Evolutionary conservation across 495 filamentous ascomycete genomes (phyloP).

Genomic region (Elaphomyces granulatus): DNA sequence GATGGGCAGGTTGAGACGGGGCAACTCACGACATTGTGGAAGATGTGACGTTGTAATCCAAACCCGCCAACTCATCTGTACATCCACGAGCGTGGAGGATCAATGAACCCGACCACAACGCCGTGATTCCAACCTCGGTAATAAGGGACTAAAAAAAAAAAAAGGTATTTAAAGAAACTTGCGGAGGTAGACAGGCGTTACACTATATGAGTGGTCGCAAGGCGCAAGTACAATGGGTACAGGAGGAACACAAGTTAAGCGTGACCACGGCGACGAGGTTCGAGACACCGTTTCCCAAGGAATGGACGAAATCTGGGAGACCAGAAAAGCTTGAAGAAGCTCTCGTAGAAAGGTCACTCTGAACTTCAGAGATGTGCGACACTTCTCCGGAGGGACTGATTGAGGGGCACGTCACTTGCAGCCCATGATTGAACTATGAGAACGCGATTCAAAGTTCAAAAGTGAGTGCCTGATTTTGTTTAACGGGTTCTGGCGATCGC

Average conservation of each 20-base stretch:
- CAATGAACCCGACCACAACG: conserved; percentile 11
- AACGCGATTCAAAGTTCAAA: background rate
- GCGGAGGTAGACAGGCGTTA: background rate
- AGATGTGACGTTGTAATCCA: conserved; percentile 17
- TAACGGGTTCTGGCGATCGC: background rate
- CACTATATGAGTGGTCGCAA: background rate
- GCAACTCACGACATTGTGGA: conserved; percentile 40
- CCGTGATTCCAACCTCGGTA: conserved; percentile 1
- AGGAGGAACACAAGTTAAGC: background rate
- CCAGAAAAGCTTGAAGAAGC: background rate
- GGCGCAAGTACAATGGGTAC: background rate
- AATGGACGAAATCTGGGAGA: background rate
- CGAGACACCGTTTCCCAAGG: background rate
- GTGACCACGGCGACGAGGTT: background rate
- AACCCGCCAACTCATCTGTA: conserved; percentile 27
- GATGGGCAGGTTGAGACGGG: background rate
- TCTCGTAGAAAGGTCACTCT: background rate
- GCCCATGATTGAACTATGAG: background rate
- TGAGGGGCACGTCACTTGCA: conserved; percentile 4
- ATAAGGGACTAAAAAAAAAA: too few relatives aligned
- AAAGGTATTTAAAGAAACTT: too few relatives aligned
- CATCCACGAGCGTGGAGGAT: conserved; percentile 22
- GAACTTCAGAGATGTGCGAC: background rate
- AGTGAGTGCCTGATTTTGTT: background rate
- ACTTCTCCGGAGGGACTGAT: conserved; percentile 10